A percentile compares a stretch with the other conserved stretches of the same genome.
phyloP scores from a whole-genome alignment of 257 asterid species.

The Hygrophila difformis region DNA sequence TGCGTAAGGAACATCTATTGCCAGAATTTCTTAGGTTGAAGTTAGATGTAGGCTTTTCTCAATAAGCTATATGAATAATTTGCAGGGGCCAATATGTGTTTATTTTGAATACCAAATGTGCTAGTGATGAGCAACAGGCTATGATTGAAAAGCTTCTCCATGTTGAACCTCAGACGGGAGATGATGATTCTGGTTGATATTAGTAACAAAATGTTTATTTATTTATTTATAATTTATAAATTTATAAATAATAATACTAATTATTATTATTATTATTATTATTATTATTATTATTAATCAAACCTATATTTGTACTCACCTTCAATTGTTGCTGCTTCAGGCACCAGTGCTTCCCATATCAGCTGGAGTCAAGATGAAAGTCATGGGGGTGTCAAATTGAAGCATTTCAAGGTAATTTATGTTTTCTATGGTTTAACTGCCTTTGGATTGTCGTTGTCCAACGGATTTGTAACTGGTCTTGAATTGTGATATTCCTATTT shows the following conservation, averaged over 20 bases:
- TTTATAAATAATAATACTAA: too few species aligned
- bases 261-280: too few species aligned
- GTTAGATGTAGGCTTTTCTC: slow-evolving; percentile 14
- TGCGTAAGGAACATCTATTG: slow-evolving; percentile 39
- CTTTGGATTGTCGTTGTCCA: slow-evolving; percentile 3
- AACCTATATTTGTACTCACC: slow-evolving; percentile 7
- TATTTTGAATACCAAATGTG: slow-evolving; percentile 53
- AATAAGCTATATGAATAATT: slow-evolving; percentile 10
- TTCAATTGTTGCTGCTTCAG: slow-evolving; percentile 37
- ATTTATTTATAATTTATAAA: too few species aligned
- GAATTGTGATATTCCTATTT: slow-evolving; percentile 2
- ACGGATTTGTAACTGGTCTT: slow-evolving; percentile 3
- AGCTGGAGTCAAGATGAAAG: slow-evolving; percentile 64
- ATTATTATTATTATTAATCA: too few species aligned
- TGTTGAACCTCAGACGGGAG: slow-evolving; percentile 29
- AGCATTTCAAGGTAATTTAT: slow-evolving; percentile 73
- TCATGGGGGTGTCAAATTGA: slow-evolving; percentile 74
- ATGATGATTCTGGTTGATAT: slow-evolving; percentile 59
- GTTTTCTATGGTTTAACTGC: background rate
- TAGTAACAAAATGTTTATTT: background rate
- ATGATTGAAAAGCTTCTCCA: slow-evolving; percentile 58
- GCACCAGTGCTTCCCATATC: slow-evolving; percentile 33
- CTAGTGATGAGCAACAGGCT: slow-evolving; percentile 60
- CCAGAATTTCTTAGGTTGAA: slow-evolving; percentile 8
- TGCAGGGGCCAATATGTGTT: slow-evolving; percentile 72